Conservation (phyloP, 352 stramenopile species). For the Phytophthora pluvialis region DNA sequence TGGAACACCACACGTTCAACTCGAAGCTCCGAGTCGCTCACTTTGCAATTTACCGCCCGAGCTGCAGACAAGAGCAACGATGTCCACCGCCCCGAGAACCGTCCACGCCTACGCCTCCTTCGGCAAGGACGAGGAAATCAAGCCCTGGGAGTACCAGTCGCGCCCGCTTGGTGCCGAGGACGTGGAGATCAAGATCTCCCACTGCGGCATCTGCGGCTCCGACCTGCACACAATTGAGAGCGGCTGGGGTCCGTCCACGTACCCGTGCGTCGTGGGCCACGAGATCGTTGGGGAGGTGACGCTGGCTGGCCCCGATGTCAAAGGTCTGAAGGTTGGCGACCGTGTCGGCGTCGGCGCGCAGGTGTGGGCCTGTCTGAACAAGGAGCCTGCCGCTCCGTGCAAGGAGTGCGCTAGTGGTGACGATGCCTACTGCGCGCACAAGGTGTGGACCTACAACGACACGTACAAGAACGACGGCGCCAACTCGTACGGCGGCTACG, state of each 20-base stretch:
- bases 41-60: too few species aligned
- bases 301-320: slow-evolving; percentile 18
- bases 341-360: slow-evolving; percentile 25
- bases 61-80: neutral
- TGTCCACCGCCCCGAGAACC: slow-evolving; percentile 23
- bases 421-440: slow-evolving; percentile 67
- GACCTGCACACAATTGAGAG: slow-evolving; percentile 32
- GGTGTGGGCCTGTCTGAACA: slow-evolving; percentile 58
- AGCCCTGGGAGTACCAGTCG: slow-evolving; percentile 48
- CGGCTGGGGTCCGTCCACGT: slow-evolving; percentile 34
- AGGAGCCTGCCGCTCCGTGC: slow-evolving; percentile 59
- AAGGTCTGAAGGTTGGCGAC: slow-evolving; percentile 24
- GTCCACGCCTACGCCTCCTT: slow-evolving; percentile 47
- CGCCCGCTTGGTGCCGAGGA: slow-evolving; percentile 16
- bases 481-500: slow-evolving; percentile 68
- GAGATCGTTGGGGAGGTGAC: slow-evolving; percentile 41
- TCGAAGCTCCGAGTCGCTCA: too few species aligned
- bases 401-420: slow-evolving; percentile 53
- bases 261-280: slow-evolving; percentile 54
- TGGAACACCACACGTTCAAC: too few species aligned
- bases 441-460: slow-evolving; percentile 57
- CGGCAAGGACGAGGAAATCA: slow-evolving; percentile 35
- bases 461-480: slow-evolving; percentile 46
- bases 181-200: slow-evolving; percentile 30
- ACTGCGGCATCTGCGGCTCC: slow-evolving; percentile 34